Evolutionary conservation across 192 early-diverging fungal species (phyloP).

Genomic region (Linnemannia exigua): DNA sequence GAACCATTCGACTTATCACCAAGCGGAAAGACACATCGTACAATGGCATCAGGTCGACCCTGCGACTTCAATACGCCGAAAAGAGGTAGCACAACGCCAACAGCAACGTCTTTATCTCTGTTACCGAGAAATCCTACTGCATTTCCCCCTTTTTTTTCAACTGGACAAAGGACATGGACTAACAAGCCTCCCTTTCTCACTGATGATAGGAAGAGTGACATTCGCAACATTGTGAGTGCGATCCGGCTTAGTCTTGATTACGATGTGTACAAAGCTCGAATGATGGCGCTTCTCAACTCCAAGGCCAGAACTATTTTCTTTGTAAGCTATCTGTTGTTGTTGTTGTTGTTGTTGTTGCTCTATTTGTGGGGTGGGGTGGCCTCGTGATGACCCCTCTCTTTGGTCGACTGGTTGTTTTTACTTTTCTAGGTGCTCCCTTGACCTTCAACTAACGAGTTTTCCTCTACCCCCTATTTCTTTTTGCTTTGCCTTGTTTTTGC

Average conservation of each 20-base stretch:
- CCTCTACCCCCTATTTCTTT: background rate
- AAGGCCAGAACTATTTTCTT: conserved; percentile 48
- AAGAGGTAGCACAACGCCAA: conserved; percentile 20
- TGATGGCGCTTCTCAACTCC: conserved; percentile 43
- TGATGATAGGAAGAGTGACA: conserved; percentile 31
- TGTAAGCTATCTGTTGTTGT: too few relatives aligned
- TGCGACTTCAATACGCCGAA: conserved; percentile 44
- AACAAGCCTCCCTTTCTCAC: background rate
- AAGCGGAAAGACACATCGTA: conserved; percentile 47
- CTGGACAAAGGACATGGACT: background rate
- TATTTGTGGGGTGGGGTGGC: background rate
- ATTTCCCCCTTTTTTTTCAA: background rate
- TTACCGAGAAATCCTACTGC: conserved; percentile 1
- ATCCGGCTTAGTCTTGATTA: conserved; percentile 46
- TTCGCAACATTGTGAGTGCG: conserved; percentile 41
- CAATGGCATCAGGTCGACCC: conserved; percentile 33
- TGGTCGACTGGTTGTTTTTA: too few relatives aligned
- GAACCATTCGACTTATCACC: conserved; percentile 32
- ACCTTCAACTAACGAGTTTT: background rate
- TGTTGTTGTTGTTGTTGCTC: too few relatives aligned
- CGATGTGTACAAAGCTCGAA: conserved; percentile 41
- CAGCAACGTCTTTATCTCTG: background rate
- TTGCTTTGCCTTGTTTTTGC: background rate
- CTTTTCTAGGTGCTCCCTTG: background rate
- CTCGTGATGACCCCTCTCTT: background rate